Conservation (phyloP, 345 rosid species). For the Triadica sebifera region DNA sequence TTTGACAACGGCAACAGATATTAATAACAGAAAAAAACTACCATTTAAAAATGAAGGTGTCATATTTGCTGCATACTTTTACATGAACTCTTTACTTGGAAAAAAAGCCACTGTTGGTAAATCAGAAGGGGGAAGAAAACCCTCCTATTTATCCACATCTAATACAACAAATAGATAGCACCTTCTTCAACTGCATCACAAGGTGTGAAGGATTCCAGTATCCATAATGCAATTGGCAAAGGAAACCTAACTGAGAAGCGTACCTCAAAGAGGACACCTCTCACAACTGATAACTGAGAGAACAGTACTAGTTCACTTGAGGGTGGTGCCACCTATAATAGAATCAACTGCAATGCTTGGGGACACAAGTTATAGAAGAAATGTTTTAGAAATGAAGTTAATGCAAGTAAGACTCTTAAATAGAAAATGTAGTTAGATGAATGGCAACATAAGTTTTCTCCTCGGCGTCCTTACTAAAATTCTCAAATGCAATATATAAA, state of each 20-base stretch:
- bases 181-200: neutral
- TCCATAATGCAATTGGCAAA: conserved; percentile 29
- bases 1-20: neutral
- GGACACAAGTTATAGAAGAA: conserved; percentile 31
- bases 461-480: conserved; percentile 41
- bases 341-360: conserved; percentile 47
- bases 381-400: conserved; percentile 30
- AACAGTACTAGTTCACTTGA: conserved; percentile 40
- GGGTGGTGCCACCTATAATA: conserved; percentile 36
- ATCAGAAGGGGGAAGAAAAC: neutral
- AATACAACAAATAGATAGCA: conserved; percentile 11
- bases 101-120: conserved; percentile 1
- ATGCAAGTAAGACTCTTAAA: conserved; percentile 30
- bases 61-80: neutral
- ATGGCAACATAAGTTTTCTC: conserved; percentile 17
- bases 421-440: conserved; percentile 23
- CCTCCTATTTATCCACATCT: neutral
- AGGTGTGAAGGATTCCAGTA: conserved; percentile 25
- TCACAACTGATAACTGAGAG: conserved; percentile 42
- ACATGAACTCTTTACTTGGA: neutral
- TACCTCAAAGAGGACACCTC: conserved; percentile 57
- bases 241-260: conserved; percentile 55
- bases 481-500: conserved; percentile 47
- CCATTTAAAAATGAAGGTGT: neutral
- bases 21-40: neutral